Percentiles rank a stretch among this genome's conserved stretches.
Evolutionary conservation across 2,329 filamentous ascomycete genomes (phyloP).

Genomic region (Microsporum ferrugineum): DNA sequence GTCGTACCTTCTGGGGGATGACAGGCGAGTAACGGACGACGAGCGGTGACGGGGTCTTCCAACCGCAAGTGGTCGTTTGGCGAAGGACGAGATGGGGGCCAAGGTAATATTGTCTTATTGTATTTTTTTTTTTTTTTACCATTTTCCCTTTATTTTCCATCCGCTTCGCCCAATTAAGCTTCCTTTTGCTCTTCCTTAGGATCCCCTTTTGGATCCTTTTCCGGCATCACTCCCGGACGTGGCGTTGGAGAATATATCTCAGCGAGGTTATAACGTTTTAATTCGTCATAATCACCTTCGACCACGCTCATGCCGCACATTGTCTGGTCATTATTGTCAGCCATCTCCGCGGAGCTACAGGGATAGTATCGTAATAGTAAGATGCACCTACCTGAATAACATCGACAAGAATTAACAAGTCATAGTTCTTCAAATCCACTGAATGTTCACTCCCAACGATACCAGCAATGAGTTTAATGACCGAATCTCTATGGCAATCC

Average conservation of each 20-base stretch:
- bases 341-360: neutral
- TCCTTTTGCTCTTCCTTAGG: neutral
- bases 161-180: neutral
- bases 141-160: neutral
- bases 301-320: conserved; percentile 54
- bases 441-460: conserved; percentile 47
- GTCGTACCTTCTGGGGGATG: neutral
- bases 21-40: neutral
- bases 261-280: conserved; percentile 53
- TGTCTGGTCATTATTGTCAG: conserved; percentile 36
- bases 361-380: neutral
- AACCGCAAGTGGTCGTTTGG: conserved; percentile 1
- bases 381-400: conserved; percentile 45
- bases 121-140: neutral
- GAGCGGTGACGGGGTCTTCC: neutral
- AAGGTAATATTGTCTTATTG: neutral
- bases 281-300: conserved; percentile 45
- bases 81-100: neutral
- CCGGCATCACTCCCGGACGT: conserved; percentile 6
- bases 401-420: conserved; percentile 50
- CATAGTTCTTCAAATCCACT: conserved; percentile 51
- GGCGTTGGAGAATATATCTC: conserved; percentile 47
- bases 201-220: neutral
- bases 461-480: conserved; percentile 50
- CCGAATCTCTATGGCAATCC: conserved; percentile 43